Percentiles rank a stretch among this genome's conserved stretches.
Evolutionary conservation across 2,329 filamentous ascomycete species (phyloP).

Genomic region (Whalleya microplaca): DNA sequence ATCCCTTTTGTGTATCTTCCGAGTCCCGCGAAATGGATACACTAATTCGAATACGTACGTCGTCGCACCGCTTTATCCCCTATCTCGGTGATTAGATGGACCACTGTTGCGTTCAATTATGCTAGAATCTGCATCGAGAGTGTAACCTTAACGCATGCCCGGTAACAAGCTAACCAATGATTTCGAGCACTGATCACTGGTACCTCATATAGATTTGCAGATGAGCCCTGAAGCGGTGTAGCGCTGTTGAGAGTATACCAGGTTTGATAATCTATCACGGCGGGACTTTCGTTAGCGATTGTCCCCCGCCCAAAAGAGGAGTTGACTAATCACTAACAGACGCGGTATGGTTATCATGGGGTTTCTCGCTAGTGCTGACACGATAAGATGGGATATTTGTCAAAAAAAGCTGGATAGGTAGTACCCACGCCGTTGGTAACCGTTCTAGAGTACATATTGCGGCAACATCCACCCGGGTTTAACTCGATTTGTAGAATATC

Average conservation of each 20-base stretch:
- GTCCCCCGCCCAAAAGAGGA: neutral
- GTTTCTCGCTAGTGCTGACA: neutral
- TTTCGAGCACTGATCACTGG: constrained; percentile 12
- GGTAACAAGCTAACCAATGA: constrained; percentile 9
- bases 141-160: neutral
- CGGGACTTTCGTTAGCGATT: neutral
- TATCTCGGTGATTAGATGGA: too few relatives aligned
- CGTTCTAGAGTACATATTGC: neutral
- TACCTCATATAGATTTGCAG: constrained; percentile 2
- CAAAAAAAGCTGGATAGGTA: too few relatives aligned
- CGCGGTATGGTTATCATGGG: neutral
- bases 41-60: too few relatives aligned
- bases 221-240: constrained; percentile 25
- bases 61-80: too few relatives aligned
- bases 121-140: neutral
- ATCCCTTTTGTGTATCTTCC: too few relatives aligned
- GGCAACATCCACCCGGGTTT: neutral
- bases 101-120: constrained; percentile 1
- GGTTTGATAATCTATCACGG: constrained; percentile 7
- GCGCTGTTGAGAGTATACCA: constrained; percentile 5
- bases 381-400: neutral
- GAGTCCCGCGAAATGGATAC: neutral
- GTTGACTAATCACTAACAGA: neutral
- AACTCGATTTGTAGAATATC: constrained; percentile 6
- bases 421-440: neutral